Evolutionary conservation across 78 protist genomes (phyloP), one percentile per base, ranked within the genome.

Genomic region (Dictyostelium intermedium): DNA sequence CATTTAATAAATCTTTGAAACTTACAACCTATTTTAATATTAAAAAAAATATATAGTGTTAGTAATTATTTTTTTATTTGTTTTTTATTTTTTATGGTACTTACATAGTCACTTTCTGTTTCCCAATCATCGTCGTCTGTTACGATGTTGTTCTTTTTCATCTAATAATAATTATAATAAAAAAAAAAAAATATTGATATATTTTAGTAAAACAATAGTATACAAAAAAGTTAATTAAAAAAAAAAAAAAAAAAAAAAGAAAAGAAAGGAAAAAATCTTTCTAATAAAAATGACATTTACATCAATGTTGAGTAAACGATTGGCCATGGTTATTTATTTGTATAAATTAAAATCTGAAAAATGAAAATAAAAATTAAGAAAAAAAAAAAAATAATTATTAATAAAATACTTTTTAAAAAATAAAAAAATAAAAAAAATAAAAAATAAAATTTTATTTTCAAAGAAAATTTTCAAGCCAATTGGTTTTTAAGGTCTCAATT

Each of bases 111-210:
- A 30, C 86, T 45, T 47, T 89, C 93, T 39, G 93, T 89, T 27
- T 89, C 93, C 93, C 93, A 89, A 74, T 80, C 93, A 69, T 89
- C 93, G 23, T 89, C 93, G 3, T 87, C 93, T 4, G 61, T 60
- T 5, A 32, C 35, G 27, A 14, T 13, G 23, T 85, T n/a, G 30
- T 74, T n/a, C 11, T 76, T 50, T 85, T 30, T 85, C 11, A 84
- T 25, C 84, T 70, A 18, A n/a, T n/a, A n/a, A n/a, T n/a, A n/a
- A n/a, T n/a, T n/a, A n/a, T n/a, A 60, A 60, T 20, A 60, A 60
- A 60, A 23, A 60, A 60, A 23, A 23, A 6, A 23, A 6, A 60
- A 23, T 7, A 60, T 60, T 60, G 25, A 37, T 30, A 43, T 60
- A 23, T n/a, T n/a, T n/a, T n/a, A n/a, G n/a, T n/a, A n/a, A n/a